phyloP scores from a whole-genome alignment of 441 rosid genomes.

The Corymbia citriodora region DNA sequence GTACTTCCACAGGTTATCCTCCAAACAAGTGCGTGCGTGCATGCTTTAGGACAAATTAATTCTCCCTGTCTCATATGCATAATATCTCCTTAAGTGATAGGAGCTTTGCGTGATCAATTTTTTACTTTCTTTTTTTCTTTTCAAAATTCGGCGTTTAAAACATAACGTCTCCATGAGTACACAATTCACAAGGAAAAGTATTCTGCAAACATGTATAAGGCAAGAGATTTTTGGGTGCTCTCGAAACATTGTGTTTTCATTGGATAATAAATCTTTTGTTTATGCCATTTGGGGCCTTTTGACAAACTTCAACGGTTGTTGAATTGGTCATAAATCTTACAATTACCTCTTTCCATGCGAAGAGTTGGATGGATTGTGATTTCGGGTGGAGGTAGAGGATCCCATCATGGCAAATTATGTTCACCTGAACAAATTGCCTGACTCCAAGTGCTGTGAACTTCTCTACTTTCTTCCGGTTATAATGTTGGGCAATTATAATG shows the following conservation, averaged over 20 bases:
- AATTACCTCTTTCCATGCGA: not conserved
- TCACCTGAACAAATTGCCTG: not conserved
- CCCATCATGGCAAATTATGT: not conserved
- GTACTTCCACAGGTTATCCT: not conserved
- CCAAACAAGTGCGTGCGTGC: conserved; percentile 24
- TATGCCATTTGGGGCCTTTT: not conserved
- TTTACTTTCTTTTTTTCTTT: not conserved
- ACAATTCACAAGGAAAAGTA: not conserved
- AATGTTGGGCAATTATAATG: not conserved
- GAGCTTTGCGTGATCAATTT: not conserved
- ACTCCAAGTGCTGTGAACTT: not conserved
- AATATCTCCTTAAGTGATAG: not conserved
- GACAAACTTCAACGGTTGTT: not conserved
- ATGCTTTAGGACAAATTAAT: not conserved
- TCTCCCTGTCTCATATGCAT: not conserved
- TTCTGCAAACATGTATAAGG: not conserved
- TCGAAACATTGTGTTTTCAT: not conserved
- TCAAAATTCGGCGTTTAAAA: not conserved
- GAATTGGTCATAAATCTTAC: not conserved
- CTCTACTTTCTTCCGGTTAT: not conserved
- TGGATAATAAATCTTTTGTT: not conserved
- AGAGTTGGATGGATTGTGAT: not conserved
- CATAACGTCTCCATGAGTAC: too few species aligned
- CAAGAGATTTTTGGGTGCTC: not conserved
- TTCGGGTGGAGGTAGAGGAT: not conserved